Evolutionary conservation across 352 stramenopile species (phyloP), one percentile per base, ranked within the genome.

Genomic region (Thalassiosira exigua): DNA sequence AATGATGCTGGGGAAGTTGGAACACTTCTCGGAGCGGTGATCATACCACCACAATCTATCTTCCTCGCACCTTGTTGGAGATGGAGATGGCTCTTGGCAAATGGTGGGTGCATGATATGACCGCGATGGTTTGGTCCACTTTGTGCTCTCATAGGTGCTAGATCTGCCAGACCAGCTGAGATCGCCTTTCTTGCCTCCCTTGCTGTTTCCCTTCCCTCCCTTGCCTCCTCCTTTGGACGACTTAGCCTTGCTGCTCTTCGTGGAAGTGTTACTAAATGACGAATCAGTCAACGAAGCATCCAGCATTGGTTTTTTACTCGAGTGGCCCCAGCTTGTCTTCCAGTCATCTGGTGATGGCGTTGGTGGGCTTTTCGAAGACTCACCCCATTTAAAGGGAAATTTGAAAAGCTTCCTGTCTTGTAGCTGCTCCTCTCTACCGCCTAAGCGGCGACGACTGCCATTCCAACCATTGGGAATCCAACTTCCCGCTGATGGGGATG

Each of bases 1-100:
- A 7, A 9, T 19, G 46, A 56, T 56, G 36, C 7, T 44, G 46
- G 46, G 46, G 22, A 24, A 56, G n/a, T 56, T 56, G 46, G 46
- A 27, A 19, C 46, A 56, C 46, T 56, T 56, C 5, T 29, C 46
- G 7, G 11, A 27, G 46, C 24, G 9, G 14, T 7, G 36, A 29
- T 56, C 24, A 7, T 27, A 19, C 46, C 46, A 56, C 46, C 46
- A 56, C 5, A 9, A 24, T 19, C 46, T 19, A 56, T 56, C 46
- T 7, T 21, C 9, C 46, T 56, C 46, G n/a, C 46, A 56, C 5
- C 17, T 5, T 9, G 46, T 56, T 4, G 46, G 46, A 29, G 46
- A 56, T 29, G 46, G 46, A 21, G 46, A 24, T 5, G 46, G 46
- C 5, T 56, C 46, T 4, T 21, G 17, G 46, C 46, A 56, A 19